Conservation (phyloP, 176 grass and related monocot genomes). For the Zizania latifolia region DNA sequence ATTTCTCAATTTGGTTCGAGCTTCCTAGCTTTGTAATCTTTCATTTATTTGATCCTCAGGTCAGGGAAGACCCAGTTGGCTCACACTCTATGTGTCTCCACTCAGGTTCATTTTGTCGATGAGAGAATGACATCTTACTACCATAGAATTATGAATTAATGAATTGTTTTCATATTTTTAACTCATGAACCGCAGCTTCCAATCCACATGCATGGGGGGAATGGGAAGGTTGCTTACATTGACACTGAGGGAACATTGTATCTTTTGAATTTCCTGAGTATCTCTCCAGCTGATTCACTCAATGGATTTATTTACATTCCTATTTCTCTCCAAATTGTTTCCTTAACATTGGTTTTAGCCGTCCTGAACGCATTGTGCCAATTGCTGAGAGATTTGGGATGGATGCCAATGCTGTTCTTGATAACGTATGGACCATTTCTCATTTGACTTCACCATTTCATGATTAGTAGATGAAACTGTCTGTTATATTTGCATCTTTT, state of each 20-base stretch:
- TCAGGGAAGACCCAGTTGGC: slow-evolving; percentile 89
- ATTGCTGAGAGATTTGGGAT: slow-evolving; percentile 97
- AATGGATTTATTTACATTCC: slow-evolving; percentile 1
- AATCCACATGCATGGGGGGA: slow-evolving; percentile 78
- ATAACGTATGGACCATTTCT: slow-evolving; percentile 51
- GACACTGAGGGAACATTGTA: slow-evolving; percentile 77
- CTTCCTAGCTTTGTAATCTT: not conserved
- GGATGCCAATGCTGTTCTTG: slow-evolving; percentile 76
- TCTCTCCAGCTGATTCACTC: not conserved
- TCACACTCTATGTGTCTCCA: slow-evolving; percentile 75
- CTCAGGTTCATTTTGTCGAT: slow-evolving; percentile 52
- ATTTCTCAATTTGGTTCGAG: slow-evolving; percentile 6
- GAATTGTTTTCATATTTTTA: not conserved
- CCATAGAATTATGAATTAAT: not conserved
- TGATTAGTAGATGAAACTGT: not conserved
- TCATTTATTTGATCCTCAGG: slow-evolving; percentile 33
- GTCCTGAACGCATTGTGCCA: slow-evolving; percentile 83
- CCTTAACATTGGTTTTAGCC: slow-evolving; percentile 54
- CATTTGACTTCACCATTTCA: slow-evolving; percentile 27
- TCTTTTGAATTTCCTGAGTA: slow-evolving; percentile 26
- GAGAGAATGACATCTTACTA: not conserved
- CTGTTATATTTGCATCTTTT: slow-evolving; percentile 8
- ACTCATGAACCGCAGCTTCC: slow-evolving; percentile 54
- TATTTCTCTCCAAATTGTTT: slow-evolving; percentile 15
- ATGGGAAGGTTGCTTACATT: slow-evolving; percentile 82